Evolutionary conservation across 2,329 filamentous ascomycete species (phyloP), one percentile per base, ranked within the genome.

Genomic region (Trichocomaceae sp.): DNA sequence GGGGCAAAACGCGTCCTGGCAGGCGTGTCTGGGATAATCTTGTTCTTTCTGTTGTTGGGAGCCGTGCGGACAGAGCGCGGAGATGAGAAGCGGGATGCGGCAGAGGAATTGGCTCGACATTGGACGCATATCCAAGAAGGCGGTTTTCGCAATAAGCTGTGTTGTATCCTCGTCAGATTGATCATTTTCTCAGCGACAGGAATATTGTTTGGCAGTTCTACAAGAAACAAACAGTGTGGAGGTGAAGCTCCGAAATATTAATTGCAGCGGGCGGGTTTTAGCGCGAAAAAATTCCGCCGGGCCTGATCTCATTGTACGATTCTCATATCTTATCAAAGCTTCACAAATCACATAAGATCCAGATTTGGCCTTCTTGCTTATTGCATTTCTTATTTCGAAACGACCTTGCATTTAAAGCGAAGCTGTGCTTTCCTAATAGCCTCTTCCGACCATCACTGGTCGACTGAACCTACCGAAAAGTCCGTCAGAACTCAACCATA

Each of bases 1-100:
- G 93, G 93, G 1, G 95, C 93, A 71, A 99, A 99, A 47, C 93
- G 85, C 17, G 93, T 89, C 69, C 89, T 79, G 57, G 83, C 83
- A 46, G 87, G 86, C 6, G 67, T 71, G 26, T 75, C 72, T 26
- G 83, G 74, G 47, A 73, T 68, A 59, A 67, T 26, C 23, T 26
- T n/a, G n/a, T n/a, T 64, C 54, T 61, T 69, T 55, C 62, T 59
- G 60, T 68, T 71, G 58, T 60, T 61, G 49, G 53, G 54, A 46
- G 37, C 22, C 4, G 17, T 52, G 47, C 56, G 53, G 57, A 63
- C 61, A 57, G 59, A 56, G 45, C 62, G 62, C 57, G 66, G 57
- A 39, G 57, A 47, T 50, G 62, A 42, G 52, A 58, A 50, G 47
- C 59, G 54, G 26, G 57, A 56, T 42, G 55, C 60, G 35, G 63